Conservation (phyloP, 352 stramenopile genomes). For the Phytophthora colocasiae region DNA sequence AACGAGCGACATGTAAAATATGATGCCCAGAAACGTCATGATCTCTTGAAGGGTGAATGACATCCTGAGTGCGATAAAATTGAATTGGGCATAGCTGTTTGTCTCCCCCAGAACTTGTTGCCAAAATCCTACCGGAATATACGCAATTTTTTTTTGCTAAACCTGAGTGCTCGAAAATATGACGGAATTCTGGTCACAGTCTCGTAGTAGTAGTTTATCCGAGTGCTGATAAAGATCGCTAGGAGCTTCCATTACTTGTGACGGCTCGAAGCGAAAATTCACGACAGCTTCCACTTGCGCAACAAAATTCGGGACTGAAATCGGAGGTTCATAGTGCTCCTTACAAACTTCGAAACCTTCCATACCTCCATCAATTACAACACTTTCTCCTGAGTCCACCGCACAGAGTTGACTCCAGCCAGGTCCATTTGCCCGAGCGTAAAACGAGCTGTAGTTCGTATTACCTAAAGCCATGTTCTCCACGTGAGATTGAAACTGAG, state of each 20-base stretch:
- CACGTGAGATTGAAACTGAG: too few relatives aligned
- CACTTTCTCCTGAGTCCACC: too few relatives aligned
- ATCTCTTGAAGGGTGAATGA: background rate
- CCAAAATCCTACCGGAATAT: conserved; percentile 37
- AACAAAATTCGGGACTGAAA: background rate
- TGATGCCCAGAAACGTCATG: conserved; percentile 12
- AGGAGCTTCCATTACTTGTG: background rate
- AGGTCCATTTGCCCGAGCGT: too few relatives aligned
- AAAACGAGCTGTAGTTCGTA: too few relatives aligned
- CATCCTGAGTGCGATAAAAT: background rate
- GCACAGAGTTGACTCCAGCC: too few relatives aligned
- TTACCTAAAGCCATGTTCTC: too few relatives aligned
- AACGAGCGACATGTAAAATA: conserved; percentile 22
- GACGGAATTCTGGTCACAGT: conserved; percentile 11
- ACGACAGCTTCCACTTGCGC: conserved; percentile 5
- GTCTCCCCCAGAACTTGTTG: conserved; percentile 28
- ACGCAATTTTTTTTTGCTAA: too few relatives aligned
- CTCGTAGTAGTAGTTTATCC: conserved; percentile 17
- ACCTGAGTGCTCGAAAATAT: conserved; percentile 37
- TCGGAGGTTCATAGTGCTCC: conserved; percentile 4
- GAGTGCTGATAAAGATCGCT: conserved; percentile 3
- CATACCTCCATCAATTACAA: conserved; percentile 9
- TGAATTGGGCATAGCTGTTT: conserved; percentile 9
- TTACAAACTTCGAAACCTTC: background rate
- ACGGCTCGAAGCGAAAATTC: conserved; percentile 21